Conservation (phyloP, 2,329 filamentous ascomycete genomes). For the Aspergillus chevalieri region DNA sequence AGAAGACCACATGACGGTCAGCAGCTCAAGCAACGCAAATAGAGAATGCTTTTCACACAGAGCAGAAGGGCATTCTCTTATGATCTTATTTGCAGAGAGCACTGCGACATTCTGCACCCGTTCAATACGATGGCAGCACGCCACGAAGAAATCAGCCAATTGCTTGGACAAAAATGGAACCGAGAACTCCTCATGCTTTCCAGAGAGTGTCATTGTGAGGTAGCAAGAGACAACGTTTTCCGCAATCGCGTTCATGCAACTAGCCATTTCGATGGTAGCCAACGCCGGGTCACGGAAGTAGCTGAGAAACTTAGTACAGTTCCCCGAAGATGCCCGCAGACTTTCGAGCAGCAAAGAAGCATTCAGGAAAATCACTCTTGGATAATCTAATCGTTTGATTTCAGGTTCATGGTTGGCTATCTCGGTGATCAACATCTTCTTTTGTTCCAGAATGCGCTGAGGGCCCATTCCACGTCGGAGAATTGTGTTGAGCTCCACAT, state of each 20-base stretch:
- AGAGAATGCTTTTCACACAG: conserved; percentile 85
- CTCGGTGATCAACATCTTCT: conserved; percentile 66
- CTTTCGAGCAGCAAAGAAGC: conserved; percentile 85
- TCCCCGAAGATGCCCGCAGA: conserved; percentile 75
- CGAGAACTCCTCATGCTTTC: conserved; percentile 70
- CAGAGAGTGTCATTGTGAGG: conserved; percentile 65
- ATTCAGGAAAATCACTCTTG: conserved; percentile 86
- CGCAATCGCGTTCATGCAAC: conserved; percentile 58
- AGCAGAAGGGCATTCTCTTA: conserved; percentile 76
- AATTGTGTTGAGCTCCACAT: conserved; percentile 93
- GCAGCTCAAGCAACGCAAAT: conserved; percentile 83
- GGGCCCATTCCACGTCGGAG: conserved; percentile 77
- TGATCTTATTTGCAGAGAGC: conserved; percentile 75
- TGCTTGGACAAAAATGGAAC: conserved; percentile 86
- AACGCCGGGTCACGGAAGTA: conserved; percentile 95
- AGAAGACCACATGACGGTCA: conserved; percentile 91
- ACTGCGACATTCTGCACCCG: conserved; percentile 85
- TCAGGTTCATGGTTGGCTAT: conserved; percentile 72
- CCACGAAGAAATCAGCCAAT: conserved; percentile 75
- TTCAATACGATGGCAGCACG: conserved; percentile 88
- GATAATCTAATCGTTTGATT: conserved; percentile 76
- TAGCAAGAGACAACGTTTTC: conserved; percentile 73
- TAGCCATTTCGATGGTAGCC: conserved; percentile 54
- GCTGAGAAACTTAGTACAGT: conserved; percentile 80
- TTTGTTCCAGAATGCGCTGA: conserved; percentile 66